A percentile compares a stretch with the other conserved stretches of the same genome.
phyloP scores from a whole-genome alignment of 2,329 filamentous ascomycete genomes.

The Decorospora gaudefroyi region DNA sequence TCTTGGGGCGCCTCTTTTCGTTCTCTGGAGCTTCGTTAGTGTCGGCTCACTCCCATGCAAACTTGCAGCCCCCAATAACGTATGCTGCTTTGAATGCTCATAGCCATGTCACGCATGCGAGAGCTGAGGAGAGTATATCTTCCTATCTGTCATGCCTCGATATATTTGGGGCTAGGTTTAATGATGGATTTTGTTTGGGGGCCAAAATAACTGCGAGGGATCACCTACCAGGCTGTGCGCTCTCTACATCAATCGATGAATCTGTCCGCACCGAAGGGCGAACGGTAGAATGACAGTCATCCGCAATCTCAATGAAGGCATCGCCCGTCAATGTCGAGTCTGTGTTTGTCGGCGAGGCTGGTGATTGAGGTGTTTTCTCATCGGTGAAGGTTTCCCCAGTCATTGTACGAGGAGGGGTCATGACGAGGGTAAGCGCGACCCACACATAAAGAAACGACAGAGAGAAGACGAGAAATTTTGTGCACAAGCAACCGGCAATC shows the following conservation, averaged over 20 bases:
- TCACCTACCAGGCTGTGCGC: conserved; percentile 44
- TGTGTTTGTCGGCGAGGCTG: conserved; percentile 37
- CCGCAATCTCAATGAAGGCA: conserved; percentile 39
- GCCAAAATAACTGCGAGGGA: conserved; percentile 11
- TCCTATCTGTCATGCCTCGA: not conserved
- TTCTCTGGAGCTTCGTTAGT: conserved; percentile 26
- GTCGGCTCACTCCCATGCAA: not conserved
- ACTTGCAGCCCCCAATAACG: not conserved
- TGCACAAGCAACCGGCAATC: conserved; percentile 15
- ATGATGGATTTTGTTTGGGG: conserved; percentile 17
- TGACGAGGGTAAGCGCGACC: conserved; percentile 11
- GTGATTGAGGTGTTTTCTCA: conserved; percentile 31
- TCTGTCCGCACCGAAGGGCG: conserved; percentile 14
- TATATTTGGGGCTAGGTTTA: not conserved
- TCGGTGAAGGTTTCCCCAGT: conserved; percentile 39
- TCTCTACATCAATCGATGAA: conserved; percentile 21
- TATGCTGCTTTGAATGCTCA: not conserved
- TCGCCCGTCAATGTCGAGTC: conserved; percentile 38
- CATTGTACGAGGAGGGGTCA: conserved; percentile 40
- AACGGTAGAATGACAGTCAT: conserved; percentile 22
- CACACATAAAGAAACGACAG: conserved; percentile 12
- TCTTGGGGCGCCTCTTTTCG: conserved; percentile 29
- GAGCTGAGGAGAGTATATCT: not conserved
- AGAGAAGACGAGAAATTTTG: conserved; percentile 7
- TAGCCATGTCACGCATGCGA: conserved; percentile 2